Evolutionary conservation across 208 protist genomes (phyloP), one percentile per base, ranked within the genome.

Genomic region (Herpetomonas samuelpessoai): DNA sequence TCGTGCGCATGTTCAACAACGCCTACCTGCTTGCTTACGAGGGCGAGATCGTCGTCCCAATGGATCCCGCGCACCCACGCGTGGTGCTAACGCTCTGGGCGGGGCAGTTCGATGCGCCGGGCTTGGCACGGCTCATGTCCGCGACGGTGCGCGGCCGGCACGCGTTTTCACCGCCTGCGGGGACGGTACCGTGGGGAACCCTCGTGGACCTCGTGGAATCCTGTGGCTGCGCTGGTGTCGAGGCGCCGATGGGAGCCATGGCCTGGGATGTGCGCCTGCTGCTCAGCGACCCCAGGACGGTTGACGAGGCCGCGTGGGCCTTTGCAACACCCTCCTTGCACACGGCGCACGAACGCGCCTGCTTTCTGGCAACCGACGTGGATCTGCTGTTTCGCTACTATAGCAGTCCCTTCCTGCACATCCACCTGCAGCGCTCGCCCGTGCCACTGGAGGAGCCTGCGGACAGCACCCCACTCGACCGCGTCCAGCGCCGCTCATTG

Each of bases 381-480:
- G 68, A 74, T 38, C 60, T 74, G 55, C 45, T 74, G 21, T 74
- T 74, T 31, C 29, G 30, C 26, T 46, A 74, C 41, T 74, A 74
- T 41, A 16, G 29, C 14, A 48, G 54, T 0, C 46, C 56, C 0
- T 35, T 10, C 19, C 50, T 74, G 12, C 45, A 68, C 56, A 59
- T 74, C 60, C 48, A 59, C 26, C 57, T 59, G 9, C 18, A 45
- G 18, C 65, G 35, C 2, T 50, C 61, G 28, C 21, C 53, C 16
- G 2, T 46, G 1, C 35, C 48, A 19, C 22, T 47, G 14, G 31
- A 25, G 2, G 58, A 50, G 1, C 51, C 35, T 1, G 65, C 64
- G 46, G 64, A 53, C 58, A 57, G 31, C 38, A 71, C 65, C 9
- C 65, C n/a, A n/a, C n/a, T n/a, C n/a, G n/a, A n/a, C n/a, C n/a